phyloP scores from a whole-genome alignment of 345 rosid species.

The Euphorbia pulcherrima region DNA sequence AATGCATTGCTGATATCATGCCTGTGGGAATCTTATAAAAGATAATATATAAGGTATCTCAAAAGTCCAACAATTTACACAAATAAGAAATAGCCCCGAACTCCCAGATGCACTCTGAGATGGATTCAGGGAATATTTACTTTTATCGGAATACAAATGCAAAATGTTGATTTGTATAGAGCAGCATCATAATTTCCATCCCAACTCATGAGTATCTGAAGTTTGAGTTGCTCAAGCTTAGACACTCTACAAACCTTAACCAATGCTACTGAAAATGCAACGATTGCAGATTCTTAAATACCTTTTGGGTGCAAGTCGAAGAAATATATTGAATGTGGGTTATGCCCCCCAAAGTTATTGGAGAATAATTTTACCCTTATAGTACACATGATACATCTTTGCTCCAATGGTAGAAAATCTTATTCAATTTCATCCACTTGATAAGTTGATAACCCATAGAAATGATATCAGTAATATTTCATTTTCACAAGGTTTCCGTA shows the following conservation, averaged over 20 bases:
- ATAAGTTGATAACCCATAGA: background rate
- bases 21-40: background rate
- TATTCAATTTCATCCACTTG: no score
- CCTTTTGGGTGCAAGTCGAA: background rate
- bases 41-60: background rate
- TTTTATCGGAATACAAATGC: background rate
- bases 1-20: background rate
- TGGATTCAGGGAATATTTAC: no score
- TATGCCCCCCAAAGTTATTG: no score
- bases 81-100: background rate
- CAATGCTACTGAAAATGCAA: background rate
- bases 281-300: background rate
- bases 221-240: background rate
- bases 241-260: background rate
- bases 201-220: background rate
- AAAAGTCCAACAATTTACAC: background rate
- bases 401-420: no score
- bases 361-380: no score
- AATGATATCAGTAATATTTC: background rate
- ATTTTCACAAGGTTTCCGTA: background rate
- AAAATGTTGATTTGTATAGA: background rate
- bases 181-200: background rate
- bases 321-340: background rate
- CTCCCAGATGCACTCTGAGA: background rate
- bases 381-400: no score